Conservation (phyloP, 345 rosid species). For the Lepidium africanum region DNA sequence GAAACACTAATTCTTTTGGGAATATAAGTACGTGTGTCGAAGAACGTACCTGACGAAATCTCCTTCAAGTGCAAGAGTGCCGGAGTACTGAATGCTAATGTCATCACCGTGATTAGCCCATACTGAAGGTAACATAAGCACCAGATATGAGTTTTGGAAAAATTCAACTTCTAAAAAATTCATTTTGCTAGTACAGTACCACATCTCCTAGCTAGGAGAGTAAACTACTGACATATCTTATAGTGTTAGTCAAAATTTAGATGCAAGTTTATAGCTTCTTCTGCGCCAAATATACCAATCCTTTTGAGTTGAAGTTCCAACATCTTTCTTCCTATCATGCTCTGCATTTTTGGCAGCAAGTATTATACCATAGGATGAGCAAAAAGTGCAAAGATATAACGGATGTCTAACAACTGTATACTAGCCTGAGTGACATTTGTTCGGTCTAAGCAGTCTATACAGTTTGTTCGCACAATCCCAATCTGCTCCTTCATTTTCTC, state of each 20-base stretch:
- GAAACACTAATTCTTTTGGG: background rate
- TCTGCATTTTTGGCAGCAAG: slow-evolving; percentile 39
- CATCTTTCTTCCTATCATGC: slow-evolving; percentile 89
- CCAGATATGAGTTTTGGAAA: background rate
- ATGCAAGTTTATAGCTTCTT: slow-evolving; percentile 75
- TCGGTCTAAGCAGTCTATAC: slow-evolving; percentile 97
- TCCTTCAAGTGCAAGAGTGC: slow-evolving; percentile 95
- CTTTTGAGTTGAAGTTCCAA: slow-evolving; percentile 82
- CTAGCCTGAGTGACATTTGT: slow-evolving; percentile 95
- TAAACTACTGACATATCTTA: slow-evolving; percentile 63
- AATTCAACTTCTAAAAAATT: background rate
- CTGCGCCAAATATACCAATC: slow-evolving; percentile 79
- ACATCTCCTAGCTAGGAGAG: background rate
- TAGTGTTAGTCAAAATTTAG: slow-evolving; percentile 69
- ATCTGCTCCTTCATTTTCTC: slow-evolving; percentile 93
- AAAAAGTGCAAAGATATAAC: background rate
- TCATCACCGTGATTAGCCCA: slow-evolving; percentile 99
- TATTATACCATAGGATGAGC: background rate
- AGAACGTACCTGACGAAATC: slow-evolving; percentile 73
- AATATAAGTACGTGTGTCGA: background rate
- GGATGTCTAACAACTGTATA: background rate
- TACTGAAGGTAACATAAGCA: slow-evolving; percentile 44
- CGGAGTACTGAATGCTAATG: slow-evolving; percentile 92
- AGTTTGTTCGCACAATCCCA: slow-evolving; percentile 89
- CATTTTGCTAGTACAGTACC: background rate